These are phyloP conservation scores for Arachis monticola DNA, from an alignment of 331 rosid genomes.

Conservation along the genomic window DNA sequence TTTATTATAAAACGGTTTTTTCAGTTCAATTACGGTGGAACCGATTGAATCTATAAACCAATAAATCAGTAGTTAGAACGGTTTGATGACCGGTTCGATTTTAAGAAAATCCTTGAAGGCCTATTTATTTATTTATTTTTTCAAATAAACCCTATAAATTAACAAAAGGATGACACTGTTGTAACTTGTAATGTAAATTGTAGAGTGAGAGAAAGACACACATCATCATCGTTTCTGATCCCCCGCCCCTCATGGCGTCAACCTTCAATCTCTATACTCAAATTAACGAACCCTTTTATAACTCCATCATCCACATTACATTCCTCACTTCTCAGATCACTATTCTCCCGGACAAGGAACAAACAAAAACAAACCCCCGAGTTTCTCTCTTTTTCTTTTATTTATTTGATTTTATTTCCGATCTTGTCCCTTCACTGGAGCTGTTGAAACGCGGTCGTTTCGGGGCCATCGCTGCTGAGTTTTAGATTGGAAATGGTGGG, in stretches of 20 bases:
- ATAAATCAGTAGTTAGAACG: too few relatives aligned
- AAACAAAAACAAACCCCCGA: conserved; percentile 28
- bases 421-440: conserved; percentile 26
- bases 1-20: too few relatives aligned
- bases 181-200: too few relatives aligned
- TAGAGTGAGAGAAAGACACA: not conserved
- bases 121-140: too few relatives aligned
- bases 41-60: too few relatives aligned
- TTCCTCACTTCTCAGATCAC: not conserved
- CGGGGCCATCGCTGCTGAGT: not conserved
- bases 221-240: not conserved
- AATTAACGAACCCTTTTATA: not conserved
- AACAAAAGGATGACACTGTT: too few relatives aligned
- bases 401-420: not conserved
- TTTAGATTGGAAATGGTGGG: conserved; percentile 58
- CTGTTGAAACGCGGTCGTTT: not conserved
- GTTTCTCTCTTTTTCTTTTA: not conserved
- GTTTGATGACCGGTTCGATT: too few relatives aligned
- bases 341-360: not conserved
- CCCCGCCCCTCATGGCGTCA: not conserved
- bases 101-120: too few relatives aligned
- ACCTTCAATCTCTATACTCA: not conserved
- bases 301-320: not conserved
- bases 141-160: not conserved
- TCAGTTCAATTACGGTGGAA: too few relatives aligned